These are phyloP conservation scores for Fusarium nisikadoi DNA, from an alignment of 2,329 filamentous ascomycete species.

Conservation along the genomic window DNA sequence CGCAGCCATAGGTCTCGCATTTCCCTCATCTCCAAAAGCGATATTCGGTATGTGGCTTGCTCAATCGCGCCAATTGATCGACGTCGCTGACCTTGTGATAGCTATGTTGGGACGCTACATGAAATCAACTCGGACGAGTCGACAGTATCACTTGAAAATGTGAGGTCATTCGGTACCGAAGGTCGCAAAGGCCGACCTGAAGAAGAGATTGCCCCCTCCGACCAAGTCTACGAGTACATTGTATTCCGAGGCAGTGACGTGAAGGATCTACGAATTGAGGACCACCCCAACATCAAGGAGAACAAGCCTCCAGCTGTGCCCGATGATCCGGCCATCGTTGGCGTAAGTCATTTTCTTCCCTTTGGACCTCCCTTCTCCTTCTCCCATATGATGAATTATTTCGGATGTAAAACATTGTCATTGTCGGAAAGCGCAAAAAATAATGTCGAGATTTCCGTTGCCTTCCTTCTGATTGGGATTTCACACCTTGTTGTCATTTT, in stretches of 20 bases:
- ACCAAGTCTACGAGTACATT: slow-evolving; percentile 97
- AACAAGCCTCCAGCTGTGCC: slow-evolving; percentile 82
- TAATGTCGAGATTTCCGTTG: slow-evolving; percentile 99
- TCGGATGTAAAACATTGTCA: slow-evolving; percentile 91
- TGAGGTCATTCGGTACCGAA: slow-evolving; percentile 93
- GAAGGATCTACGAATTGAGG: slow-evolving; percentile 95
- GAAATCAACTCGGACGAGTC: slow-evolving; percentile 98
- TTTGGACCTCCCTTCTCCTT: neutral
- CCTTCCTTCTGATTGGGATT: slow-evolving; percentile 93
- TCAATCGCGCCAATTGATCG: slow-evolving; percentile 4
- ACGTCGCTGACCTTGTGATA: slow-evolving; percentile 57
- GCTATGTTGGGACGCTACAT: slow-evolving; percentile 94
- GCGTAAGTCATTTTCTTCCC: slow-evolving; percentile 75
- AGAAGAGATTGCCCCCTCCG: slow-evolving; percentile 84
- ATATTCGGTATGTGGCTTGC: slow-evolving; percentile 79
- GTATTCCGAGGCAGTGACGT: slow-evolving; percentile 98
- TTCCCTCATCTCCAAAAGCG: slow-evolving; percentile 96
- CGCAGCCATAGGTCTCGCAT: slow-evolving; percentile 78
- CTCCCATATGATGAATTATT: slow-evolving; percentile 87
- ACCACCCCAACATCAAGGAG: slow-evolving; percentile 78
- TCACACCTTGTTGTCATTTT: slow-evolving; percentile 8
- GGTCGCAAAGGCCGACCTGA: slow-evolving; percentile 81
- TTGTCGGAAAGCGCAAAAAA: slow-evolving; percentile 92
- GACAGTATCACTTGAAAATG: slow-evolving; percentile 96
- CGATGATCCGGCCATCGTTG: slow-evolving; percentile 95